phyloP scores from a whole-genome alignment of 306 rosid genomes.

The Gynostemma pentaphyllum region DNA sequence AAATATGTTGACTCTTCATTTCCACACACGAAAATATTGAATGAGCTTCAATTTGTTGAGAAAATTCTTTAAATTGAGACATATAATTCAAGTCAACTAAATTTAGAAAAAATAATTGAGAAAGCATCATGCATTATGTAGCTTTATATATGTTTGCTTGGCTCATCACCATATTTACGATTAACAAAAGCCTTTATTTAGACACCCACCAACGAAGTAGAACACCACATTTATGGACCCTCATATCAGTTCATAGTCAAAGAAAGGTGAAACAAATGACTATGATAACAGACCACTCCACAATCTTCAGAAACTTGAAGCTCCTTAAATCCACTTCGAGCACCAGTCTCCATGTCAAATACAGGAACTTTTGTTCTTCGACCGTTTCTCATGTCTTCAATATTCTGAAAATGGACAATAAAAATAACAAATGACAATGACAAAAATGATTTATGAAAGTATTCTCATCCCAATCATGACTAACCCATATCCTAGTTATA shows the following conservation, averaged over 20 bases:
- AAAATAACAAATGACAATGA: constrained; percentile 16
- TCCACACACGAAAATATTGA: not conserved
- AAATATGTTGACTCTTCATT: not conserved
- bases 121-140: not conserved
- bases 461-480: not conserved
- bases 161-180: not conserved
- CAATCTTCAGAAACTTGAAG: constrained; percentile 98
- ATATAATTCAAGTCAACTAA: not conserved
- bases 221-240: not conserved
- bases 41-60: not conserved
- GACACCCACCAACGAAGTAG: not conserved
- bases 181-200: not conserved
- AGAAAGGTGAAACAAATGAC: constrained; percentile 1
- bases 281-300: constrained; percentile 79
- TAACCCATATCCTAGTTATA: not conserved
- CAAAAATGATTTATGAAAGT: not conserved
- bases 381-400: constrained; percentile 72
- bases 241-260: not conserved
- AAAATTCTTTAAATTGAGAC: not conserved
- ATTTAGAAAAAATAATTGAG: not conserved
- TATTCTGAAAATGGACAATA: constrained; percentile 54
- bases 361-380: constrained; percentile 81
- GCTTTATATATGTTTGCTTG: not conserved
- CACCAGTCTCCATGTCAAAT: constrained; percentile 93
- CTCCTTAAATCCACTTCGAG: constrained; percentile 84